Base-by-base conservation (phyloP, 108 stramenopile species). In the Conticribra weissflogii region DNA sequence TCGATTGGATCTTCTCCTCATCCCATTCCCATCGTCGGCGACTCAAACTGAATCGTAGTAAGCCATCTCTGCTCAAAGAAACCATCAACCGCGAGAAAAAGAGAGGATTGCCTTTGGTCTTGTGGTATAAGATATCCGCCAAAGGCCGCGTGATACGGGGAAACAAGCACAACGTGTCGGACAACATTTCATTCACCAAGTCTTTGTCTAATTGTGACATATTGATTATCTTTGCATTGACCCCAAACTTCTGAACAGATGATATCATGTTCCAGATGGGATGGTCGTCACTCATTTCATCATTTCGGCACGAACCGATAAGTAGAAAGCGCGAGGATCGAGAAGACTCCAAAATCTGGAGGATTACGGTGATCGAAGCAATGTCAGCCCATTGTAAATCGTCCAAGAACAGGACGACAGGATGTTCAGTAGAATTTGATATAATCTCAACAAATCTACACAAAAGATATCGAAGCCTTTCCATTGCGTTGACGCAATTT, bases 331-430 rank as follows among this genome's bases (percentile, higher is more conserved):
- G 0, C 8, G 62, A 17, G 45, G 18, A 22, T 15, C 50, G 1
- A 45, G 30, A 32, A 18, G 7, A 3, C n/a, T n/a, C n/a, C 9
- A 72, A 19, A 2, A 72, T 54, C 16, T 63, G 59, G 3, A 23
- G 21, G 12, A 73, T 66, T 4, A 66, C 29, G 14, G 27, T 53
- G 15, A 74, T 55, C 19, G 58, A 63, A 12, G 60, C 53, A 4
- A 22, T 14, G 49, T 70, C 62, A n/a, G 68, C 68, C 76, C 76
- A 77, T 50, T 68, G 79, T 8, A 65, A 21, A 34, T 59, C 72
- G 62, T 80, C 79, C 12, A 80, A 27, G 21, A 80, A 74, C 3
- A 80, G 54, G n/a, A 58, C 52, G 29, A 80, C 19, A 1, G 79
- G 79, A 3, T 25, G 31, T 19, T 19, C 29, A 1, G 66, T 66